Base-by-base conservation (phyloP, 169 alveolate genomes). In the Plasmodium coatneyi region DNA sequence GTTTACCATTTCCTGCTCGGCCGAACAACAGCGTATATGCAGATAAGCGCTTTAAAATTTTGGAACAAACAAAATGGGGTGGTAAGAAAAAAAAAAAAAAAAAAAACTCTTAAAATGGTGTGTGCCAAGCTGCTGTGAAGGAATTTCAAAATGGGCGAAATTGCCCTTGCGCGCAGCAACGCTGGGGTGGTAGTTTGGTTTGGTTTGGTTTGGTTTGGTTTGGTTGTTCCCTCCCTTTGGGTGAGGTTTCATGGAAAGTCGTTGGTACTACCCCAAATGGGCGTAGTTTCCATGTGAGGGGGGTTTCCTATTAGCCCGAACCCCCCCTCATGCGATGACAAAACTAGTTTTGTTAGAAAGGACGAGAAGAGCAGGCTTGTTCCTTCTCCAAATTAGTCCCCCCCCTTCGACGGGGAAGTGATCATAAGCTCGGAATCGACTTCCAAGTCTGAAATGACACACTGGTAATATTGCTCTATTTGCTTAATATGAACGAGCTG, bases 401-500 rank as follows among this genome's bases (percentile, higher is more conserved):
- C 9, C 2, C 25, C 60, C 95, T 95, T 79, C 6, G 95, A 30
- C 16, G 82, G 3, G 12, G 91, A 86, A 4, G 92, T 66, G 10
- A 76, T 84, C 92, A 83, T 92, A 16, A 86, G 76, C 81, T 91
- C 95, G 2, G 95, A 91, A 46, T 91, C 95, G 54, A 80, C 71
- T 34, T 91, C 95, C 43, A 91, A 49, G 56, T 91, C 95, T 0
- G 95, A 36, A 19, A 91, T 91, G 14, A 54, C 83, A 66, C 94
- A 95, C 66, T 96, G 87, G 92, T 95, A 96, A 72, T 49, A 96
- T 54, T 93, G 72, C 34, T 96, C 96, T 49, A 96, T 96, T 54
- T 96, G 95, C 2, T 92, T 95, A 25, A 96, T 94, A 56, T 95
- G 96, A n/a, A 92, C 83, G 79, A 96, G 25, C 78, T 96, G 97